Conservation (phyloP, 139 green algal genomes). For the Gonium pectorale region DNA sequence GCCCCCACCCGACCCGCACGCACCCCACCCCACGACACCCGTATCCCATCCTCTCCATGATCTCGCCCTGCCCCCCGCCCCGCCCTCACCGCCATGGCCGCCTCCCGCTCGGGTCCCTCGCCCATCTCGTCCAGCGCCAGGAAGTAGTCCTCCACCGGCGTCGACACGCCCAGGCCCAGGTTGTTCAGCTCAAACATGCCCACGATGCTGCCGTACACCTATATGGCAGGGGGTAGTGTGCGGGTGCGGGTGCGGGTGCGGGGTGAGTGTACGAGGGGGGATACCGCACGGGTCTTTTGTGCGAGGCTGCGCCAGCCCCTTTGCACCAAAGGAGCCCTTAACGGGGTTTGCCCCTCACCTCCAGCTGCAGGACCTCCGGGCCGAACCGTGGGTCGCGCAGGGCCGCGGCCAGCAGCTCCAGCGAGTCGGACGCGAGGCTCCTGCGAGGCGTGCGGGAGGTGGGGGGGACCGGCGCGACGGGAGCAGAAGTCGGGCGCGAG, state of each 20-base stretch:
- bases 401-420: constrained; percentile 75
- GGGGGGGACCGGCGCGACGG: neutral
- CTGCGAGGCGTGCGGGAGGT: constrained; percentile 26
- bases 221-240: neutral
- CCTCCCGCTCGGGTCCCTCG: constrained; percentile 5
- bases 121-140: constrained; percentile 55
- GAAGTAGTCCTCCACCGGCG: constrained; percentile 82
- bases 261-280: neutral
- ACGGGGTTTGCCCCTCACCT: too few relatives aligned
- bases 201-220: constrained; percentile 87
- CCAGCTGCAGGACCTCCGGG: constrained; percentile 68
- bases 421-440: constrained; percentile 79
- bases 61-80: constrained; percentile 38
- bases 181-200: constrained; percentile 99
- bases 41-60: too few relatives aligned
- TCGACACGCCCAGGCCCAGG: constrained; percentile 76
- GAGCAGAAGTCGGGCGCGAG: too few relatives aligned
- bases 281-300: neutral
- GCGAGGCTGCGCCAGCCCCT: too few relatives aligned
- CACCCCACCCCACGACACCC: neutral
- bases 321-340: too few relatives aligned
- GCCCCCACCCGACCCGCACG: neutral
- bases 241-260: neutral
- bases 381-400: constrained; percentile 57
- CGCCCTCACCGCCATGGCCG: neutral